phyloP scores from a whole-genome alignment of 768 basidiomycete species.

The Filobasidium floriforme region DNA sequence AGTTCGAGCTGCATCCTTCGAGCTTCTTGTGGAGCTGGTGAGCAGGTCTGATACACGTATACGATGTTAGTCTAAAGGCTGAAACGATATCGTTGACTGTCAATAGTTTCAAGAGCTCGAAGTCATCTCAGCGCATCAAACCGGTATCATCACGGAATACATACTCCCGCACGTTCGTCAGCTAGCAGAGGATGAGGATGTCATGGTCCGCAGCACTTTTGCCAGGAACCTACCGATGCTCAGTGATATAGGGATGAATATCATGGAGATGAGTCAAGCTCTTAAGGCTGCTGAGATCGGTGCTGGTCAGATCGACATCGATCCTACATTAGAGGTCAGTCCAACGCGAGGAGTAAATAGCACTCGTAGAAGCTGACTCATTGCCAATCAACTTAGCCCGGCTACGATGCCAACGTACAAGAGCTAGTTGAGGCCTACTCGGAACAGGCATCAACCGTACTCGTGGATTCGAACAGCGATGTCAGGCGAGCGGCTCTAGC shows the following conservation, averaged over 20 bases:
- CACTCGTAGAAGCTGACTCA: slow-evolving; percentile 28
- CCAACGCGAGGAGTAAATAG: neutral
- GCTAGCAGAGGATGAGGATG: slow-evolving; percentile 72
- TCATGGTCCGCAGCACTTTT: slow-evolving; percentile 68
- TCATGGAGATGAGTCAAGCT: slow-evolving; percentile 89
- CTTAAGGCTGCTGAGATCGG: slow-evolving; percentile 64
- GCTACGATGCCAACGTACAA: slow-evolving; percentile 76
- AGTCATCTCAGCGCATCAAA: slow-evolving; percentile 45
- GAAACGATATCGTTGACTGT: neutral
- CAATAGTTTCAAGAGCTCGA: slow-evolving; percentile 38
- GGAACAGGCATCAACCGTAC: slow-evolving; percentile 74
- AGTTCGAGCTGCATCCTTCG: slow-evolving; percentile 70
- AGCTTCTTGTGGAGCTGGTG: slow-evolving; percentile 75
- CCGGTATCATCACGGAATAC: slow-evolving; percentile 83
- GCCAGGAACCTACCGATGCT: slow-evolving; percentile 79
- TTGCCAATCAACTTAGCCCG: slow-evolving; percentile 53
- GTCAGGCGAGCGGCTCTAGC: slow-evolving; percentile 86
- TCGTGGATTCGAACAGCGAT: slow-evolving; percentile 78
- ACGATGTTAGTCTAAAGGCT: neutral
- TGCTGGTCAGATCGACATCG: slow-evolving; percentile 51
- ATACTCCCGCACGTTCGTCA: slow-evolving; percentile 83
- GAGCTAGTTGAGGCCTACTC: slow-evolving; percentile 79
- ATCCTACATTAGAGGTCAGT: slow-evolving; percentile 17
- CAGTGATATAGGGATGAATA: slow-evolving; percentile 75
- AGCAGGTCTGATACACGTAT: slow-evolving; percentile 36